Evolutionary conservation across 1,139 yeast genomes (phyloP).

Genomic region (Candida gigantensis): DNA sequence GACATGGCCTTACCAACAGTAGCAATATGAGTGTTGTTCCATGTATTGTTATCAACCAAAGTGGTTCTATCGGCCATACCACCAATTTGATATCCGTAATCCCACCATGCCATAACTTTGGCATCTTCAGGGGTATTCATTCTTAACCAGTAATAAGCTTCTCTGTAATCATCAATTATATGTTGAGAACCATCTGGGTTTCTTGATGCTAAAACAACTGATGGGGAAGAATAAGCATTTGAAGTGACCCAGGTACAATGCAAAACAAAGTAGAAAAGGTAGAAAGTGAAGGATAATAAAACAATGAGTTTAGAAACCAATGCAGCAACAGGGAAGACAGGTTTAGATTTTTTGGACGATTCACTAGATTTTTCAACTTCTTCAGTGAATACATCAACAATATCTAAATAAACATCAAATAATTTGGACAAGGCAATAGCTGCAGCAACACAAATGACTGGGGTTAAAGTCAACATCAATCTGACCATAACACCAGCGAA

Average conservation of each 20-base stretch:
- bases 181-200: constrained; percentile 83
- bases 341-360: constrained; percentile 14
- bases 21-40: constrained; percentile 99
- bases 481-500: constrained; percentile 99
- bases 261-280: constrained; percentile 78
- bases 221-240: constrained; percentile 94
- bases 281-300: constrained; percentile 67
- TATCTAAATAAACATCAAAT: constrained; percentile 79
- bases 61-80: constrained; percentile 99
- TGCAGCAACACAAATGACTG: constrained; percentile 87
- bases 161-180: constrained; percentile 95
- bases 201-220: constrained; percentile 87
- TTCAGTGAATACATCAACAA: constrained; percentile 46
- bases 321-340: constrained; percentile 33
- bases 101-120: constrained; percentile 99
- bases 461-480: constrained; percentile 94
- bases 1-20: constrained; percentile 99
- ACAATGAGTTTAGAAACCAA: constrained; percentile 62
- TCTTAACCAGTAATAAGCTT: constrained; percentile 98
- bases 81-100: constrained; percentile 98
- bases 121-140: constrained; percentile 98
- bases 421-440: constrained; percentile 86
- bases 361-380: constrained; percentile 8
- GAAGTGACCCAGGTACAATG: constrained; percentile 99
- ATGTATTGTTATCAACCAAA: constrained; percentile 95